These are phyloP conservation scores for Tetrapisispora iriomotensis DNA, from an alignment of 805 yeast species.

Conservation along the genomic window DNA sequence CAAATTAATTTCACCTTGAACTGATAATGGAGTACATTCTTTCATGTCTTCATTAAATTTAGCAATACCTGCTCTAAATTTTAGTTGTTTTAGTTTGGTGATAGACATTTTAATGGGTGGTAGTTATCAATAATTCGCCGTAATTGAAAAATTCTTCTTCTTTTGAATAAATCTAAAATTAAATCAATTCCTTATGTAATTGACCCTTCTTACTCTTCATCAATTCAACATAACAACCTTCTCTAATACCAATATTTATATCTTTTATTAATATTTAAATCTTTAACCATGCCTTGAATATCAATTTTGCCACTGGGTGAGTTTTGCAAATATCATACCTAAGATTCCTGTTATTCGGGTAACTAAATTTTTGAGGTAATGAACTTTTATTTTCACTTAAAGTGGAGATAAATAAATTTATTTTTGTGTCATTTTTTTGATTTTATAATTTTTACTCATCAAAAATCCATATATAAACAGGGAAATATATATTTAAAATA, in stretches of 20 bases:
- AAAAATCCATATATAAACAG: too few relatives aligned
- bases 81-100: not conserved
- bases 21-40: slow-evolving; percentile 47
- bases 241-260: not conserved
- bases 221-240: not conserved
- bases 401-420: too few relatives aligned
- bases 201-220: not conserved
- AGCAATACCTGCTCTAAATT: slow-evolving; percentile 53
- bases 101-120: too few relatives aligned
- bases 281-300: not conserved
- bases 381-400: too few relatives aligned
- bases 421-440: too few relatives aligned
- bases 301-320: slow-evolving; percentile 1
- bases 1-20: slow-evolving; percentile 38
- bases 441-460: too few relatives aligned
- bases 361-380: not conserved
- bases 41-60: slow-evolving; percentile 46
- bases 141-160: too few relatives aligned
- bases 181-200: not conserved
- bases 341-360: not conserved
- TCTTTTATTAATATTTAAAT: not conserved
- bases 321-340: too few relatives aligned
- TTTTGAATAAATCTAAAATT: too few relatives aligned
- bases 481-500: too few relatives aligned
- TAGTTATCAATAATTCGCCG: too few relatives aligned